Percentiles rank a stretch among this genome's conserved stretches.
phyloP scores from a whole-genome alignment of 2,329 filamentous ascomycete genomes.

The Aspergillus costaricaensis region DNA sequence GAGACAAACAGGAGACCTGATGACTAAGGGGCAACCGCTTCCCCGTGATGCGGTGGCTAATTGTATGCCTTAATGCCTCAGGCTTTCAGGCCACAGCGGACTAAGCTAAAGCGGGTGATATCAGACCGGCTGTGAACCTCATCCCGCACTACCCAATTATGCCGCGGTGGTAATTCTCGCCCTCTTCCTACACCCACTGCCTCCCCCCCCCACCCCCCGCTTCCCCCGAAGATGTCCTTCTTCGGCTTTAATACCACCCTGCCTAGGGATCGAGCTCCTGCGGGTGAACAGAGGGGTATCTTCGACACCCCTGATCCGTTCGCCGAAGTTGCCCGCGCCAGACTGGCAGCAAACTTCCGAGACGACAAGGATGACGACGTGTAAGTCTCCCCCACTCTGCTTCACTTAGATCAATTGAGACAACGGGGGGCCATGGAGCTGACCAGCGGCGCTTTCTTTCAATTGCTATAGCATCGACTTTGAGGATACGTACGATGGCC shows the following conservation, averaged over 20 bases:
- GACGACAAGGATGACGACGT: conserved; percentile 65
- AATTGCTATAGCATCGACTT: conserved; percentile 68
- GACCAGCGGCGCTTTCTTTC: conserved; percentile 5
- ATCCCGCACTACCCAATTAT: conserved; percentile 29
- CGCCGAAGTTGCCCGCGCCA: conserved; percentile 69
- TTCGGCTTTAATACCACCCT: conserved; percentile 80
- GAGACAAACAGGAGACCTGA: no score
- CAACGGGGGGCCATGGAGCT: not conserved
- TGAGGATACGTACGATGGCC: conserved; percentile 94
- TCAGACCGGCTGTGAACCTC: conserved; percentile 26
- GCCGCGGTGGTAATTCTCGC: conserved; percentile 22
- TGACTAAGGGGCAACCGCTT: no score
- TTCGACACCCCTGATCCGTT: conserved; percentile 92
- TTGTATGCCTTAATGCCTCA: conserved; percentile 12
- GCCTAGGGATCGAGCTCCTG: conserved; percentile 66
- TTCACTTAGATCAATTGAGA: not conserved
- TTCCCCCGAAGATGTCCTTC: conserved; percentile 71
- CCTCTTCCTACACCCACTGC: conserved; percentile 17
- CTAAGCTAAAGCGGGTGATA: conserved; percentile 22
- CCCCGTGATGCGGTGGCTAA: not conserved
- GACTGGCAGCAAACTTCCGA: conserved; percentile 42
- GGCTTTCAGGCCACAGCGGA: conserved; percentile 2
- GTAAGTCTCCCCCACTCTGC: conserved; percentile 48
- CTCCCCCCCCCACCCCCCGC: conserved; percentile 15
- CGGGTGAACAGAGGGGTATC: conserved; percentile 65